phyloP scores from a whole-genome alignment of 257 asterid genomes.

The Plectranthus barbatus region DNA sequence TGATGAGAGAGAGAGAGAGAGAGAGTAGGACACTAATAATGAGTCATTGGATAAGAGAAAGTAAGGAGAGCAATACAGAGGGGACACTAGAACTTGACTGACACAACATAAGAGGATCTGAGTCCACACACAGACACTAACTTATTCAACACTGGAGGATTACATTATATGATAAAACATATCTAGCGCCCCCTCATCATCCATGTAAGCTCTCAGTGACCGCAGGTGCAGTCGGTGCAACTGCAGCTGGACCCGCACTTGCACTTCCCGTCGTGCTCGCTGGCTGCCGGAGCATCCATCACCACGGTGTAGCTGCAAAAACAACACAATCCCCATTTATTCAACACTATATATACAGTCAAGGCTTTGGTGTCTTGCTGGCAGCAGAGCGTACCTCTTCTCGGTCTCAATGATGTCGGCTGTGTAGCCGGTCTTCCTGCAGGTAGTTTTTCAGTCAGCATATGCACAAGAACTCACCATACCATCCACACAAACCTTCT shows the following conservation, averaged over 20 bases:
- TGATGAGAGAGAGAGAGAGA: background rate
- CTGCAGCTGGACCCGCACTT: slow-evolving; percentile 63
- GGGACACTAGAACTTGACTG: slow-evolving; percentile 5
- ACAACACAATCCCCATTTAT: background rate
- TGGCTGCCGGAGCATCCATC: slow-evolving; percentile 27
- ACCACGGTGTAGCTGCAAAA: slow-evolving; percentile 34
- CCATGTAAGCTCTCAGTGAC: slow-evolving; percentile 18
- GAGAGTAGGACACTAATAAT: background rate
- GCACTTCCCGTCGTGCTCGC: slow-evolving; percentile 53
- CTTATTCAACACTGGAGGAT: slow-evolving; percentile 3
- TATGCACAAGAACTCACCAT: background rate
- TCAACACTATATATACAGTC: too few relatives aligned
- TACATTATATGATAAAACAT: background rate
- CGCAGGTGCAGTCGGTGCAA: slow-evolving; percentile 57
- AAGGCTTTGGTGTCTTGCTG: too few relatives aligned
- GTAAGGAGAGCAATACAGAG: background rate
- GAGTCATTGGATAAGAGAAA: background rate
- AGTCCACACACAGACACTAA: background rate
- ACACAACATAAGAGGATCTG: background rate
- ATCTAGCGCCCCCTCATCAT: slow-evolving; percentile 10
- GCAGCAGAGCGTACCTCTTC: slow-evolving; percentile 22
- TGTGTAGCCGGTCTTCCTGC: slow-evolving; percentile 50
- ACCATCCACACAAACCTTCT: background rate
- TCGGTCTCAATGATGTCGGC: slow-evolving; percentile 38
- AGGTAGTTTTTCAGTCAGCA: background rate